Evolutionary conservation across 345 rosid species (phyloP).

Genomic region (Firmiana major): DNA sequence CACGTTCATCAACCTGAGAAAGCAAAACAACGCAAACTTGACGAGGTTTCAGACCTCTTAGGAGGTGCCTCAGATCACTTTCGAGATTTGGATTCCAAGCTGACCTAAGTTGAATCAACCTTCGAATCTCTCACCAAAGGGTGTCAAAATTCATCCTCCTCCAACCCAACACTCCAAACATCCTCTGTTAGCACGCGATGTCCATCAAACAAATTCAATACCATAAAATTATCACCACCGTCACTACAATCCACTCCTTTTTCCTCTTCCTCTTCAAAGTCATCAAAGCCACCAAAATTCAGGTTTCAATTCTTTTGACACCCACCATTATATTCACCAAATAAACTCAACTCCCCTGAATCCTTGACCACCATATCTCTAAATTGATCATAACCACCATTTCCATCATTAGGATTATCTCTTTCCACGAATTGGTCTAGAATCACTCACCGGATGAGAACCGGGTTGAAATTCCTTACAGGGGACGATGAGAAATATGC

Average conservation of each 20-base stretch:
- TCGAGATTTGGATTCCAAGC: slow-evolving; percentile 72
- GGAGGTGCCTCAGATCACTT: slow-evolving; percentile 53
- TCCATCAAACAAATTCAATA: slow-evolving; percentile 35
- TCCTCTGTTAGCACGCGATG: slow-evolving; percentile 23
- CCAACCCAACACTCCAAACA: slow-evolving; percentile 35
- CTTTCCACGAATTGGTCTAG: slow-evolving; percentile 16
- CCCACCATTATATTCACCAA: slow-evolving; percentile 16
- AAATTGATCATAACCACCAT: slow-evolving; percentile 9
- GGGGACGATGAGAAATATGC: slow-evolving; percentile 11
- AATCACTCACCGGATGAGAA: slow-evolving; percentile 15
- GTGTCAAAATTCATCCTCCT: slow-evolving; percentile 61
- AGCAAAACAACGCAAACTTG: slow-evolving; percentile 78
- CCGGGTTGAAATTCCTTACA: not conserved
- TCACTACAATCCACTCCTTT: slow-evolving; percentile 21
- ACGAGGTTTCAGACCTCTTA: slow-evolving; percentile 70
- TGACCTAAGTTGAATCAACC: slow-evolving; percentile 65
- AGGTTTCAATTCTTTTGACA: slow-evolving; percentile 10
- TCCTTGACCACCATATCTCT: slow-evolving; percentile 15
- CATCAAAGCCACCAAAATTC: slow-evolving; percentile 39
- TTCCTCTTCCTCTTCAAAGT: slow-evolving; percentile 47
- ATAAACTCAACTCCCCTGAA: slow-evolving; percentile 16
- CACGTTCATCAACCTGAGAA: slow-evolving; percentile 66
- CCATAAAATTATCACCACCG: slow-evolving; percentile 34
- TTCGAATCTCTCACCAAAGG: slow-evolving; percentile 76
- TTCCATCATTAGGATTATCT: slow-evolving; percentile 15